Evolutionary conservation across 106 monocot genomes (phyloP).

Genomic region (Dendrobium chrysotoxum): DNA sequence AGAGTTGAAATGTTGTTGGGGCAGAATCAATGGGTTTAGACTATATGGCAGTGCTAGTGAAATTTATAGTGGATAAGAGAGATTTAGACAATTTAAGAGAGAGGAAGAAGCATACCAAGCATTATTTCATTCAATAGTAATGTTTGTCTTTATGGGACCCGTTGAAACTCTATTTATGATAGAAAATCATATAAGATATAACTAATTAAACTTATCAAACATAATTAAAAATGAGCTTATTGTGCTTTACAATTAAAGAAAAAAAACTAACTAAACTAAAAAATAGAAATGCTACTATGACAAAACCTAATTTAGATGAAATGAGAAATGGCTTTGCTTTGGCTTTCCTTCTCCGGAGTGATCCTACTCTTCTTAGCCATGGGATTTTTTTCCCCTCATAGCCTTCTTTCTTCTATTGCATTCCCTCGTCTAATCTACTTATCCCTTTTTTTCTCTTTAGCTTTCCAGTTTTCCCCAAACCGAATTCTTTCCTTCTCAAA

Average conservation of each 20-base stretch:
- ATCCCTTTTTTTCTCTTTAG: too few species aligned
- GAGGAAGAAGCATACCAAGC: background rate
- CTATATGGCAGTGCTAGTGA: too few species aligned
- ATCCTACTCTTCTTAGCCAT: too few species aligned
- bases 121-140: background rate
- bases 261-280: background rate
- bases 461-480: too few species aligned
- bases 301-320: background rate
- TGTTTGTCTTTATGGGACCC: background rate
- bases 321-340: too few species aligned
- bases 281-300: background rate
- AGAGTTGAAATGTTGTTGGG: background rate
- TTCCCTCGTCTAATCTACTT: too few species aligned
- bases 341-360: too few species aligned
- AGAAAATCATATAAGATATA: background rate
- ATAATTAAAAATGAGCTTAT: background rate
- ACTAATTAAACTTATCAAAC: background rate
- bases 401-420: too few species aligned
- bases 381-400: too few species aligned
- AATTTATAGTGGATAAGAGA: background rate
- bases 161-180: background rate
- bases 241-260: background rate
- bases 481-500: too few species aligned
- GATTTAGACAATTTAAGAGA: background rate
- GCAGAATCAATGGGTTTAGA: too few species aligned